Evolutionary conservation across 352 stramenopile genomes (phyloP).

Genomic region (Globisporangium echinulatum): DNA sequence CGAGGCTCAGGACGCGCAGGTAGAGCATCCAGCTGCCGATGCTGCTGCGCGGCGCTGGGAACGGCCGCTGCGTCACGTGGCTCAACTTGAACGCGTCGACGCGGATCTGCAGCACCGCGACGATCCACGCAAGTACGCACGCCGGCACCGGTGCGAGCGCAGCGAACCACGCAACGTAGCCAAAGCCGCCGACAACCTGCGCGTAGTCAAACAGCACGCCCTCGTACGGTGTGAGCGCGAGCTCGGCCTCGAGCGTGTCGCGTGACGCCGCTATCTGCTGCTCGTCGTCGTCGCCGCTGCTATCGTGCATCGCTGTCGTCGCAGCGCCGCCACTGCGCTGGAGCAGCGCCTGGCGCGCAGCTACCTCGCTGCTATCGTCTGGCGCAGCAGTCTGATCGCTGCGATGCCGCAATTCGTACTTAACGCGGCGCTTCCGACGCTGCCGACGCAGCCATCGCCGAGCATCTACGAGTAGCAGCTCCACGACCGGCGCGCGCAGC

Average conservation of each 20-base stretch:
- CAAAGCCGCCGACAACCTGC: conserved; percentile 54
- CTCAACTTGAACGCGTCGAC: conserved; percentile 62
- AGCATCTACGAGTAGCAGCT: conserved; percentile 9
- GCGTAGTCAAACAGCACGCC: conserved; percentile 77
- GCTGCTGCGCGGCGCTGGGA: conserved; percentile 35
- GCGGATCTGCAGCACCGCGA: conserved; percentile 54
- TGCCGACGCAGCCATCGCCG: conserved; percentile 1
- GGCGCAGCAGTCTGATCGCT: neutral
- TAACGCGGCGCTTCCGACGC: neutral
- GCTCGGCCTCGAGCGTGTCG: conserved; percentile 26
- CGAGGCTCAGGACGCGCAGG: conserved; percentile 43
- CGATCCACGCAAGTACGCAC: conserved; percentile 34
- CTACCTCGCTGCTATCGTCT: neutral
- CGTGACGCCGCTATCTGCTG: neutral
- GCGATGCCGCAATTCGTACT: neutral
- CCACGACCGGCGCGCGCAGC: conserved; percentile 27
- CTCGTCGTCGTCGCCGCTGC: neutral
- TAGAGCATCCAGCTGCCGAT: conserved; percentile 62
- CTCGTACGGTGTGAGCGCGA: conserved; percentile 44
- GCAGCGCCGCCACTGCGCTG: neutral
- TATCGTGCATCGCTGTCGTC: neutral
- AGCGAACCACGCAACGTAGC: conserved; percentile 62
- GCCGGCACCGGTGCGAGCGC: conserved; percentile 29
- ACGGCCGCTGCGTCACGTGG: conserved; percentile 53
- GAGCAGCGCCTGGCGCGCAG: conserved; percentile 5